Evolutionary conservation across 2,329 filamentous ascomycete genomes (phyloP).

Genomic region (Neobulgaria alba): DNA sequence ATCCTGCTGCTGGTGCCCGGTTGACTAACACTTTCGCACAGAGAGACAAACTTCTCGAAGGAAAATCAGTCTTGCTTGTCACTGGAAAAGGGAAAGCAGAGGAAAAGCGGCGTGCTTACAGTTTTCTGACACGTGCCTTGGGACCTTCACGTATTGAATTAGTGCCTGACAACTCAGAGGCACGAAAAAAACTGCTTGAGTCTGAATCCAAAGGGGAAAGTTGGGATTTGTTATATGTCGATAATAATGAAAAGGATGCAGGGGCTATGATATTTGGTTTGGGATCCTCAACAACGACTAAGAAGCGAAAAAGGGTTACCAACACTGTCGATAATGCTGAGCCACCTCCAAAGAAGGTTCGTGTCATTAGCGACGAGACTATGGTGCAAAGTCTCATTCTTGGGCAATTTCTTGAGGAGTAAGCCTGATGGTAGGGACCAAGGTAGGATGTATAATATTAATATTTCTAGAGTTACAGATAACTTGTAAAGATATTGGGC

Average conservation of each 20-base stretch:
- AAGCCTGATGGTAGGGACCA: neutral
- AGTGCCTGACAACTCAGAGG: constrained; percentile 57
- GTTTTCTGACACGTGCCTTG: constrained; percentile 72
- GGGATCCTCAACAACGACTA: constrained; percentile 23
- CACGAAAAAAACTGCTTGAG: constrained; percentile 47
- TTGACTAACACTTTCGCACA: constrained; percentile 48
- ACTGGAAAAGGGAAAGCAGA: constrained; percentile 54
- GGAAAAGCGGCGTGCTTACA: constrained; percentile 59
- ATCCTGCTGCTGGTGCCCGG: constrained; percentile 46
- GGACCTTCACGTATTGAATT: constrained; percentile 60
- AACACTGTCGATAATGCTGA: constrained; percentile 27
- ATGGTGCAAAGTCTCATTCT: constrained; percentile 89
- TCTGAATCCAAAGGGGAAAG: constrained; percentile 36
- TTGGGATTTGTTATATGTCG: constrained; percentile 76
- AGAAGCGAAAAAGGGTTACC: constrained; percentile 37
- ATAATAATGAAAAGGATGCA: constrained; percentile 45
- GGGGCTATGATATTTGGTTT: constrained; percentile 27
- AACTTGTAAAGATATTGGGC: no score
- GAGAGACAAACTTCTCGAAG: constrained; percentile 55
- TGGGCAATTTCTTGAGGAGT: constrained; percentile 54
- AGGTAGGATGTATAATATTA: neutral
- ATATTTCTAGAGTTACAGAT: no score
- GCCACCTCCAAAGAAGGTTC: constrained; percentile 43
- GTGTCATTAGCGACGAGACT: constrained; percentile 73
- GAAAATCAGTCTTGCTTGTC: constrained; percentile 63